Conservation (phyloP, 1,139 yeast species). For the Kurtzmaniella quercitrusa region DNA sequence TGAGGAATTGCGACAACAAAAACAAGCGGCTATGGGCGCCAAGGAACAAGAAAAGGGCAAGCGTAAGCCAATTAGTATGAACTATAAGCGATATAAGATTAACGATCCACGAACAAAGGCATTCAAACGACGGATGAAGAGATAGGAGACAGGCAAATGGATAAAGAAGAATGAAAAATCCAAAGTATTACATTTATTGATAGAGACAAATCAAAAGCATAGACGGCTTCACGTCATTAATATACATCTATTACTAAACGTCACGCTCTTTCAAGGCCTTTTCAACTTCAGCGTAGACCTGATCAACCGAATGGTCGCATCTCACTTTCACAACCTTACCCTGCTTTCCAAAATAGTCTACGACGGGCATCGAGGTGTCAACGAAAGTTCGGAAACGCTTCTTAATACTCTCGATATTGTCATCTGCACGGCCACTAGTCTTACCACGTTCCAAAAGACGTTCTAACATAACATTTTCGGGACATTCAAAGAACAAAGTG, state of each 20-base stretch:
- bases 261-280: conserved; percentile 50
- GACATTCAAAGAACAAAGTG: conserved; percentile 90
- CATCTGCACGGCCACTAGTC: conserved; percentile 92
- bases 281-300: conserved; percentile 70
- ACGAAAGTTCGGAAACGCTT: conserved; percentile 84
- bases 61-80: conserved; percentile 32
- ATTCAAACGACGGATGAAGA: conserved; percentile 23
- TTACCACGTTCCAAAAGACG: conserved; percentile 89
- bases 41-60: conserved; percentile 17
- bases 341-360: conserved; percentile 73
- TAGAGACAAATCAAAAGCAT: background rate
- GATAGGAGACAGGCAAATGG: conserved; percentile 7
- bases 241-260: conserved; percentile 13
- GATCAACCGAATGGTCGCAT: conserved; percentile 78
- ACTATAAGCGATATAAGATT: conserved; percentile 41
- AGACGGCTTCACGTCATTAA: background rate
- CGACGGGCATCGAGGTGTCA: conserved; percentile 94
- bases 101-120: conserved; percentile 34
- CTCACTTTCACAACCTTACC: conserved; percentile 73
- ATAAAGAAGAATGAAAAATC: background rate
- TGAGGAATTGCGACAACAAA: conserved; percentile 9
- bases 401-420: conserved; percentile 82
- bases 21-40: conserved; percentile 5
- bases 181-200: no score
- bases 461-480: conserved; percentile 81